Evolutionary conservation across 2,329 filamentous ascomycete genomes (phyloP), one percentile per base, ranked within the genome.

Genomic region (Xylariaceae sp.): DNA sequence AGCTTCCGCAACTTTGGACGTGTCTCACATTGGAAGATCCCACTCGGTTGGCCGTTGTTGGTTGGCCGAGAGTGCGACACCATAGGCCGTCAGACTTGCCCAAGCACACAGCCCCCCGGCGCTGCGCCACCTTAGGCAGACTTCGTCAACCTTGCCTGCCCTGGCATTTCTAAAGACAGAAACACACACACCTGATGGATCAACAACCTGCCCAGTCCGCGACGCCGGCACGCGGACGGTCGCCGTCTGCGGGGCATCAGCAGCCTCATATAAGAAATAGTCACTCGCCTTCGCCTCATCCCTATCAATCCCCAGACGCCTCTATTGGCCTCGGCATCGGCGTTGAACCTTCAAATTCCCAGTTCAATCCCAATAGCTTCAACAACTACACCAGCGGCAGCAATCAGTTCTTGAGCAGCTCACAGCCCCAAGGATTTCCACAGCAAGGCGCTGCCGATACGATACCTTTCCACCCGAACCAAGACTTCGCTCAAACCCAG

Each of bases 201-300:
- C 75, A 78, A 71, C 78, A 80, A 68, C 62, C 62, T 62, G 50
- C 58, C 45, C 65, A 63, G 52, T 52, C 54, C 55, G 59, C 57
- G 55, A 62, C 60, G 59, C 67, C 72, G 66, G 64, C 68, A 64
- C 66, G 81, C 70, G 83, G 83, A 69, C 83, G 84, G 68, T 87
- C 85, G 64, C 82, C 80, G 62, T 86, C 85, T 66, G 77, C 77
- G 68, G 78, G 78, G 60, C 79, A 81, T 67, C 79, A 79, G 63
- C 78, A 82, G 67, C 74, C 77, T 76, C 79, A 84, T 85, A 87
- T 88, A 86, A 88, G 81, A 71, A 83, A 84, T 71, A 81, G 76
- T 62, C 84, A 84, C 72, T 87, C 85, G 65, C 82, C 84, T 64
- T 83, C 84, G 68, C 81, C 81, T 70, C 80, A 73, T 72, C 77